Base-by-base conservation (phyloP, 192 early-diverging fungal species). In the Thamnidium elegans region DNA sequence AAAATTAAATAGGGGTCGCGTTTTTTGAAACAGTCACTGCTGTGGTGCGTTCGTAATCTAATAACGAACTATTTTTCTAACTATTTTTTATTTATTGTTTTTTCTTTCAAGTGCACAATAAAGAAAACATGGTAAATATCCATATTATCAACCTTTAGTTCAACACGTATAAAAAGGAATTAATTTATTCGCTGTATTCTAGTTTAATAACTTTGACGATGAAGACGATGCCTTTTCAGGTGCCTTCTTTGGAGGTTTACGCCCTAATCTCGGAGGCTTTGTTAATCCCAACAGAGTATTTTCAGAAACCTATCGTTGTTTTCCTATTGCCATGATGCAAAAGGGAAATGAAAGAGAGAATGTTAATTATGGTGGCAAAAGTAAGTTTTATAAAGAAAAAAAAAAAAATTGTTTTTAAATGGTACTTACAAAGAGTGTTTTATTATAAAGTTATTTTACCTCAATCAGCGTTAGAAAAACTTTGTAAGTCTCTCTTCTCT, bases 311-410 rank as follows among this genome's bases (percentile, higher is more conserved):
- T 85, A 83, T 64, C 80, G 87, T 17, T 88, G 86, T 70, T 94
- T 84, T 68, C 85, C 92, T 45, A 81, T 92, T 4, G 82, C 83
- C 15, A 86, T 91, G 86, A 86, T 91, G 86, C 79, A 75, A 69
- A 76, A 81, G 39, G 85, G 87, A 13, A 87, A 84, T 61, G 90
- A 90, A 47, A 73, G 88, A 60, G 80, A 85, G 15, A 89, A 87
- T 44, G 79, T 89, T 1, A 90, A 89, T 60, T 88, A 81, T 55
- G 90, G 92, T 43, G 92, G 92, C 48, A 94, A 94, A 69, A 90
- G 90, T 92, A 81, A 50, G 75, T 53, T 43, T 17, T 60, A 4
- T 9, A 6, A 8, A n/a, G 11, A 26, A 42, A 56, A 13, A n/a
- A n/a, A 26, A 42, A 56, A 13, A 42, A 43, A 20, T 43, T 59